Evolutionary conservation across 441 rosid genomes (phyloP), one percentile per base, ranked within the genome.

Genomic region (Mallotus japonicus): DNA sequence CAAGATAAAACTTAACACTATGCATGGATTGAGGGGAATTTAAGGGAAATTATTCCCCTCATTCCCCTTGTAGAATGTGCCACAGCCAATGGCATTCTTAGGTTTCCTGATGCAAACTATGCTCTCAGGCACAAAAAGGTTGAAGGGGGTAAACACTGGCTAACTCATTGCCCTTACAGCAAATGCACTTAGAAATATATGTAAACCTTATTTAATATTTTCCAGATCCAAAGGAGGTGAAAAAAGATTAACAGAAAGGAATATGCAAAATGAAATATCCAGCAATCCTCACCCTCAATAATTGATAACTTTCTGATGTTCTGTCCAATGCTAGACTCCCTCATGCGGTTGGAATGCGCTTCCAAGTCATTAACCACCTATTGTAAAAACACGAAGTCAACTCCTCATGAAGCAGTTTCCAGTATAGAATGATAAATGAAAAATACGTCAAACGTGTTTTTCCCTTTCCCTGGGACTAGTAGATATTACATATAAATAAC

Each of bases 291-390:
- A 90, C 98, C 94, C 70, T 78, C 86, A 22, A 53, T 62, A 70
- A 67, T 62, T 37, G 85, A 73, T 22, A 82, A 49, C 42, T 40
- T 71, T 62, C 81, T 76, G 65, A 69, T 73, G 67, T 78, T 81
- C 81, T 69, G 67, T 65, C 82, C 76, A 32, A 65, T 73, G 81
- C 85, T 84, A 70, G 87, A 80, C 78, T 80, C 89, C 70, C 80
- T 85, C 79, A 82, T 75, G 67, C 71, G 73, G 60, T 80, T 67
- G 16, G 97, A 90, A 81, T 81, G 76, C 77, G 89, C 79, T 80
- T 86, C 96, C 88, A 95, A 78, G 75, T 83, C 87, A 73, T 76
- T 77, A 75, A 85, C 74, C 88, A 95, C 79, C 99, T 95, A 83
- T 77, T 51, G 75, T 71, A 74, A 80, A 82, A 75, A 60, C 76